phyloP scores from a whole-genome alignment of 148 eudicot genomes.

The Amaranthus hypochondriacus region DNA sequence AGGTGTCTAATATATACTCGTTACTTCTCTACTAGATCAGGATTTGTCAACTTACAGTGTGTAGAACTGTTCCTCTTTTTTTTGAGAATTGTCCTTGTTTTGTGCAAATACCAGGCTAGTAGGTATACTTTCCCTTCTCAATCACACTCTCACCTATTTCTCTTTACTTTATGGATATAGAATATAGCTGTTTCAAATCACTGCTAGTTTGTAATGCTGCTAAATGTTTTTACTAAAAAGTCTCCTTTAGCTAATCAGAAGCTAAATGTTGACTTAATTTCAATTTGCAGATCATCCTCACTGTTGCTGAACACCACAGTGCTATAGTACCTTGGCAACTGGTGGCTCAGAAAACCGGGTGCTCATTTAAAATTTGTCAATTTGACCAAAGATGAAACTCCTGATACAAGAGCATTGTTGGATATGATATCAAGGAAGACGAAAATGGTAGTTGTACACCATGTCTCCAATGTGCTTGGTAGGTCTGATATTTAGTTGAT shows the following conservation, averaged over 20 bases:
- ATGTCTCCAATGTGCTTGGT: constrained; percentile 88
- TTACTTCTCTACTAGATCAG: no score
- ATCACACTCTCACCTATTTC: no score
- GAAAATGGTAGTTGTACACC: constrained; percentile 78
- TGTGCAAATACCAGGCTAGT: no score
- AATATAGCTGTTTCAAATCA: neutral
- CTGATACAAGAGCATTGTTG: constrained; percentile 50
- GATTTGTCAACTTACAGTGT: no score
- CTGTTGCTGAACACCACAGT: constrained; percentile 95
- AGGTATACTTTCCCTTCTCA: no score
- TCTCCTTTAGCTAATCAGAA: neutral
- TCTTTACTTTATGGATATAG: no score
- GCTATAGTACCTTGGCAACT: constrained; percentile 96
- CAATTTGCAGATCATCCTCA: constrained; percentile 56
- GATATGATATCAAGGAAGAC: constrained; percentile 65
- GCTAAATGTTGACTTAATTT: neutral
- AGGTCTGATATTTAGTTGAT: constrained; percentile 12
- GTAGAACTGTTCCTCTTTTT: no score
- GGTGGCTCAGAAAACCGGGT: constrained; percentile 82
- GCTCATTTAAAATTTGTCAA: constrained; percentile 63
- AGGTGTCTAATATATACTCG: no score
- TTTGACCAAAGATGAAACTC: constrained; percentile 71
- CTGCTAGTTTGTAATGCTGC: neutral
- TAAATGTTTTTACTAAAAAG: neutral
- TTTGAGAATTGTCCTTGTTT: no score